These are phyloP conservation scores for Misopates orontium DNA, from an alignment of 257 asterid genomes.

Conservation along the genomic window DNA sequence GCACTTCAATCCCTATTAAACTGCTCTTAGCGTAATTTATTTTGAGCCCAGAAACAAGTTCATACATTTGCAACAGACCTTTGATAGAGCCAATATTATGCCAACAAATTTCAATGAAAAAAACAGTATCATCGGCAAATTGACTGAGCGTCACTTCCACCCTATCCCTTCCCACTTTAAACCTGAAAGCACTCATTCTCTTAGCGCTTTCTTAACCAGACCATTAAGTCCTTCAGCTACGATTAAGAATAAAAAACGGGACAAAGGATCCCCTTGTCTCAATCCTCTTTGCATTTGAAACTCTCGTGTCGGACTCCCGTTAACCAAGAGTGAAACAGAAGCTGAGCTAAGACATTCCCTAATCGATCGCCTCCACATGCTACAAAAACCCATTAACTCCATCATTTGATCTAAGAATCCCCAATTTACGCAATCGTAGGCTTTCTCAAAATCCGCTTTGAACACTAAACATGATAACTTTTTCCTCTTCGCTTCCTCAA, in stretches of 20 bases:
- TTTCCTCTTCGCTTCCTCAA: background rate
- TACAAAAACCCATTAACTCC: background rate
- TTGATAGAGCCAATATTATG: background rate
- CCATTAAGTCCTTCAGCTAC: background rate
- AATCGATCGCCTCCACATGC: background rate
- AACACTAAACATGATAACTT: background rate
- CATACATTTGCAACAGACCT: background rate
- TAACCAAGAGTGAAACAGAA: background rate
- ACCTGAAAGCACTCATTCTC: background rate
- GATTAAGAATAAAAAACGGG: background rate
- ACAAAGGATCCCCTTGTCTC: background rate
- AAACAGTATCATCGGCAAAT: background rate
- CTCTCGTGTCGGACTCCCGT: background rate
- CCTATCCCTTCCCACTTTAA: background rate
- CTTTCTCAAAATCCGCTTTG: no score
- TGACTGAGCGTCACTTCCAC: background rate
- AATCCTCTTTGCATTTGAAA: background rate
- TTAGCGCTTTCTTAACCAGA: background rate
- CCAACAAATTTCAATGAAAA: background rate
- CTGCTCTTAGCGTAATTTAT: no score
- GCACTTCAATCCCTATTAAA: no score
- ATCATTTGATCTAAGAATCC: background rate
- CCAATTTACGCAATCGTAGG: background rate
- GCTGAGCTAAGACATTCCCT: background rate
- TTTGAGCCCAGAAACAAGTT: background rate